phyloP scores from a whole-genome alignment of 2,329 filamentous ascomycete genomes.

The Apiospora kogelbergensis region DNA sequence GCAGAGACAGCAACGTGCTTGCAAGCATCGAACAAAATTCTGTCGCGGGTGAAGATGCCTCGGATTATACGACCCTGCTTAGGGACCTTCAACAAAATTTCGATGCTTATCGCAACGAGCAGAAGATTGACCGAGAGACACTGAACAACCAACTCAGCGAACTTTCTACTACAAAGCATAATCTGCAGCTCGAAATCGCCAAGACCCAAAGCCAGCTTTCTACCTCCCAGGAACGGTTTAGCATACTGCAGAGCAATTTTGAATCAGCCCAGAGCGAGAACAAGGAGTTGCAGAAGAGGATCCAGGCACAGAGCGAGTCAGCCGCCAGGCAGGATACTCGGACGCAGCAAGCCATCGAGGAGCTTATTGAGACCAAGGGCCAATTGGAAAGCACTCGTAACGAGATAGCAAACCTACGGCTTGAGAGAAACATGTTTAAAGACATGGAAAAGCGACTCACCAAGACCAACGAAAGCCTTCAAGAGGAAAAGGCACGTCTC shows the following conservation, averaged over 20 bases:
- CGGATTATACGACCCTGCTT: slow-evolving; percentile 74
- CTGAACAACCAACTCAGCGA: slow-evolving; percentile 83
- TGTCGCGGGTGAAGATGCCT: slow-evolving; percentile 51
- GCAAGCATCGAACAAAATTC: slow-evolving; percentile 59
- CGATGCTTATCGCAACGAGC: slow-evolving; percentile 85
- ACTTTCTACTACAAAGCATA: slow-evolving; percentile 77
- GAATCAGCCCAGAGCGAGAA: slow-evolving; percentile 83
- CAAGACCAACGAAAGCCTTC: slow-evolving; percentile 82
- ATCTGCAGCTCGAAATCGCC: slow-evolving; percentile 79
- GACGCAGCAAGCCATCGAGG: slow-evolving; percentile 89
- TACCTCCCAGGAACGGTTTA: slow-evolving; percentile 79
- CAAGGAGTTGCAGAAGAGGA: slow-evolving; percentile 79
- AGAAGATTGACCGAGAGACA: slow-evolving; percentile 75
- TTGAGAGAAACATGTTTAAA: slow-evolving; percentile 93
- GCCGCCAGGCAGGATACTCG: slow-evolving; percentile 87
- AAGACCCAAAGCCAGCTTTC: slow-evolving; percentile 78
- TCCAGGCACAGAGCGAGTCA: slow-evolving; percentile 73
- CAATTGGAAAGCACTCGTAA: slow-evolving; percentile 84
- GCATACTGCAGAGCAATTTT: slow-evolving; percentile 88
- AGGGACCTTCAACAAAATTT: slow-evolving; percentile 89
- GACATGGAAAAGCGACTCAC: slow-evolving; percentile 85
- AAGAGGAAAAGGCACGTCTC: slow-evolving; percentile 81
- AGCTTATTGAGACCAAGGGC: slow-evolving; percentile 82
- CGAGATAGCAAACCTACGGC: slow-evolving; percentile 89
- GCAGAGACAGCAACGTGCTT: slow-evolving; percentile 52